Conservation (phyloP, 306 rosid species). For the Macrotyloma uniflorum region DNA sequence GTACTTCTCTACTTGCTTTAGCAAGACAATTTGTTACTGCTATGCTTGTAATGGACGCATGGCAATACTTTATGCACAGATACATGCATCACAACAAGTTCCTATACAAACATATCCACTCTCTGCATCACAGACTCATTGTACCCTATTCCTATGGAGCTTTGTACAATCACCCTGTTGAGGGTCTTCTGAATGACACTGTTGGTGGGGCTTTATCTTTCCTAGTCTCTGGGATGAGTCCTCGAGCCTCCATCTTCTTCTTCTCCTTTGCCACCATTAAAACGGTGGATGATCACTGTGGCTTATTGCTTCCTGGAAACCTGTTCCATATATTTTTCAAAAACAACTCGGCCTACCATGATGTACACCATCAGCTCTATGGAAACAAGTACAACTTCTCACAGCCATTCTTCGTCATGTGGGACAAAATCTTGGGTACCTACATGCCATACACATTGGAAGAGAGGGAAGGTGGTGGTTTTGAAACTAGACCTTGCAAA, state of each 20-base stretch:
- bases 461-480: slow-evolving; percentile 79
- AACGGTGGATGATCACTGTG: slow-evolving; percentile 96
- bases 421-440: slow-evolving; percentile 90
- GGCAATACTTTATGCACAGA: slow-evolving; percentile 98
- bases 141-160: slow-evolving; percentile 96
- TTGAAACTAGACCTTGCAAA: slow-evolving; percentile 68
- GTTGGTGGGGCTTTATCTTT: slow-evolving; percentile 92
- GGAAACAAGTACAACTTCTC: slow-evolving; percentile 95
- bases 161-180: slow-evolving; percentile 91
- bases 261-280: slow-evolving; percentile 96
- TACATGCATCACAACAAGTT: slow-evolving; percentile 97
- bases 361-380: slow-evolving; percentile 92
- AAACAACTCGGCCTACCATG: slow-evolving; percentile 92
- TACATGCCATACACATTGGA: slow-evolving; percentile 91
- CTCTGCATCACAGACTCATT: slow-evolving; percentile 88
- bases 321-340: slow-evolving; percentile 73
- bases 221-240: slow-evolving; percentile 87
- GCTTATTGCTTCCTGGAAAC: slow-evolving; percentile 90
- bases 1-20: slow-evolving; percentile 52
- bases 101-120: slow-evolving; percentile 89
- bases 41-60: slow-evolving; percentile 90
- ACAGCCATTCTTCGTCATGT: slow-evolving; percentile 88
- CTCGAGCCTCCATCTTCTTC: slow-evolving; percentile 88
- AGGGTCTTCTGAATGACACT: slow-evolving; percentile 95
- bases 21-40: slow-evolving; percentile 79